phyloP scores from a whole-genome alignment of 106 monocot genomes.

The Dioscorea dumetorum region DNA sequence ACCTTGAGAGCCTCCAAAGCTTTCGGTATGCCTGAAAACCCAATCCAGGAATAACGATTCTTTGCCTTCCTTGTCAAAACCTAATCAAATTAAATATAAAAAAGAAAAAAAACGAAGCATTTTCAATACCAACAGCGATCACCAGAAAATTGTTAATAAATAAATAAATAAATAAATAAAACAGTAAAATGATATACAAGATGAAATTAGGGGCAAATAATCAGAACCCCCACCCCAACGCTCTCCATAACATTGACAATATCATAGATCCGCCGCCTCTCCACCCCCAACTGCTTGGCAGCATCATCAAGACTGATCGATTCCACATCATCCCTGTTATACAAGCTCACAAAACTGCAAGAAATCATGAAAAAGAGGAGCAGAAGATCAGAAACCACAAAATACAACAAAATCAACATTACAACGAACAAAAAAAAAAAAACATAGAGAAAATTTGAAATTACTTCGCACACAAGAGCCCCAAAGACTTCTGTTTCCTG shows the following conservation, averaged over 20 bases:
- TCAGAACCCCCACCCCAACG: constrained; percentile 52
- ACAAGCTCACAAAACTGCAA: constrained; percentile 63
- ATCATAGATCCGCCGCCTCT: constrained; percentile 95
- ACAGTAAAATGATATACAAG: background rate
- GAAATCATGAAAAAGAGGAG: background rate
- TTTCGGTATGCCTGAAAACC: constrained; percentile 71
- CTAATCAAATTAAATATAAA: constrained; percentile 8
- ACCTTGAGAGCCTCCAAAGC: constrained; percentile 70
- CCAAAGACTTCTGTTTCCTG: constrained; percentile 84
- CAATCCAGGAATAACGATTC: constrained; percentile 84
- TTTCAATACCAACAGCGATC: background rate
- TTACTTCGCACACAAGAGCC: constrained; percentile 82
- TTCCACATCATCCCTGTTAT: constrained; percentile 57
- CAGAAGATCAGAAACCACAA: background rate
- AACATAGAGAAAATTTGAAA: background rate
- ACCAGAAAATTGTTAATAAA: background rate
- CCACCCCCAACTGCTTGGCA: constrained; percentile 60
- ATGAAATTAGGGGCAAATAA: background rate
- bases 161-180: background rate
- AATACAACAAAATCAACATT: background rate
- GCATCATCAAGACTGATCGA: constrained; percentile 78
- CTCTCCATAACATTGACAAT: constrained; percentile 95
- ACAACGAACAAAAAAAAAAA: background rate
- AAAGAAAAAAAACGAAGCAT: background rate
- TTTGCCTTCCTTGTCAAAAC: constrained; percentile 80